Evolutionary conservation across 2,329 filamentous ascomycete species (phyloP), one percentile per base, ranked within the genome.

Genomic region (Scedosporium dehoogii): DNA sequence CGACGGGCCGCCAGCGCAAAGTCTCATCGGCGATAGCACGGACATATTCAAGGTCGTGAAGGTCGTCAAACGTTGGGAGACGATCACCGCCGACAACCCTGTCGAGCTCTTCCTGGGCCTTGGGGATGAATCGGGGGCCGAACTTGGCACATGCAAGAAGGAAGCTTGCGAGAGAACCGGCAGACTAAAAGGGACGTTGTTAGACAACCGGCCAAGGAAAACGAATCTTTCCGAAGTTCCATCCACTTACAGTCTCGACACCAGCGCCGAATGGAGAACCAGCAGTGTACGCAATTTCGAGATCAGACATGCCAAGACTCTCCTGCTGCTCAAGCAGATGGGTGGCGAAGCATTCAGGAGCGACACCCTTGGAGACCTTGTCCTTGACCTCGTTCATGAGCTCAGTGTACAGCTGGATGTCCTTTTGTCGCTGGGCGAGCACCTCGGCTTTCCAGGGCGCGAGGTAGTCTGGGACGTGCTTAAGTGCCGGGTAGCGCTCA

Each of bases 91-190:
- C 75, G 0, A 77, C 69, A 0, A 77, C 72, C 3, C 69, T 64
- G 42, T 78, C 75, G 0, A 78, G 70, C 56, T 78, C 75, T 16
- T 71, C 71, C 7, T 73, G 78, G 66, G 67, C 78, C 69, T 0
- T 75, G 23, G 81, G 75, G 25, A 83, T 76, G 18, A 81, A 78
- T 6, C 78, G 75, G 0, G 78, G 78, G 1, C 77, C 79, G 38
- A 78, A 79, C n/a, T 81, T 72, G 16, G 73, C 76, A 69, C 83
- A 83, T 0, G 80, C 81, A 0, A 85, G 73, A 21, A 81, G 73
- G 67, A 84, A 77, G n/a, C 73, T 84, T 0, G 64, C 79, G 64
- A 70, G 77, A 63, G 71, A 84, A 63, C 62, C 83, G 68, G 65
- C 82, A 63, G 66, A 84, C 77, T 70, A 66, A 42, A 29, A n/a